Conservation (phyloP, 495 filamentous ascomycete genomes). For the Neurospora sp. region DNA sequence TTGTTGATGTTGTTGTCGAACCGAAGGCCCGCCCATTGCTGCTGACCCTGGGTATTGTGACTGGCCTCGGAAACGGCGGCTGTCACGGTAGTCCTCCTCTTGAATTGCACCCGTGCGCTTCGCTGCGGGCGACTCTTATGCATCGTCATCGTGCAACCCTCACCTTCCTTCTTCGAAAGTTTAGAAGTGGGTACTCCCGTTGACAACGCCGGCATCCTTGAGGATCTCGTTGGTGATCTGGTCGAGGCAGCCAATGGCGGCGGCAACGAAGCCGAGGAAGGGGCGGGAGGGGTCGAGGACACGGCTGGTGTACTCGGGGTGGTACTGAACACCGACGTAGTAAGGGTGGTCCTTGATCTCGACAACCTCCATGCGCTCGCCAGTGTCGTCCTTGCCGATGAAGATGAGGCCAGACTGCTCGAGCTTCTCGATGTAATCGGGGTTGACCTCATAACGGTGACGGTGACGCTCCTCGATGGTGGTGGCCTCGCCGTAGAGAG, state of each 20-base stretch:
- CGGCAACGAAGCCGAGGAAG: conserved; percentile 81
- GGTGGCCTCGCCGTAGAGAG: conserved; percentile 54
- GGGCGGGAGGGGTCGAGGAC: conserved; percentile 53
- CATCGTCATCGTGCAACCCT: background rate
- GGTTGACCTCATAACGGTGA: conserved; percentile 71
- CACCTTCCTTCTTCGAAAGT: background rate
- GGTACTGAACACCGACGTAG: conserved; percentile 52
- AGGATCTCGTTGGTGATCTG: conserved; percentile 18
- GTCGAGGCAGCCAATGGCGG: conserved; percentile 53
- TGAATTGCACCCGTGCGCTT: background rate
- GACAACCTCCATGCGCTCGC: conserved; percentile 82
- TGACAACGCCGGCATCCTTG: background rate
- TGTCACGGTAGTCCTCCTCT: background rate
- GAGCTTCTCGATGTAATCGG: conserved; percentile 50
- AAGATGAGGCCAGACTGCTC: conserved; percentile 50
- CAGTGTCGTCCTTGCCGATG: conserved; percentile 70
- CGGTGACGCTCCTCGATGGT: conserved; percentile 58
- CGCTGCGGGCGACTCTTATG: background rate
- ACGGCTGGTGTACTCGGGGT: conserved; percentile 13
- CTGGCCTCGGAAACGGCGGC: background rate
- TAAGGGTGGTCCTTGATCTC: conserved; percentile 85
- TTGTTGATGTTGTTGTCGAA: background rate
- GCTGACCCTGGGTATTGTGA: background rate
- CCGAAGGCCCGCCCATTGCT: background rate
- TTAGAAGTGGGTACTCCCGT: background rate